Conservation (phyloP, 352 stramenopile species). For the Globisporangium acanthophoron region DNA sequence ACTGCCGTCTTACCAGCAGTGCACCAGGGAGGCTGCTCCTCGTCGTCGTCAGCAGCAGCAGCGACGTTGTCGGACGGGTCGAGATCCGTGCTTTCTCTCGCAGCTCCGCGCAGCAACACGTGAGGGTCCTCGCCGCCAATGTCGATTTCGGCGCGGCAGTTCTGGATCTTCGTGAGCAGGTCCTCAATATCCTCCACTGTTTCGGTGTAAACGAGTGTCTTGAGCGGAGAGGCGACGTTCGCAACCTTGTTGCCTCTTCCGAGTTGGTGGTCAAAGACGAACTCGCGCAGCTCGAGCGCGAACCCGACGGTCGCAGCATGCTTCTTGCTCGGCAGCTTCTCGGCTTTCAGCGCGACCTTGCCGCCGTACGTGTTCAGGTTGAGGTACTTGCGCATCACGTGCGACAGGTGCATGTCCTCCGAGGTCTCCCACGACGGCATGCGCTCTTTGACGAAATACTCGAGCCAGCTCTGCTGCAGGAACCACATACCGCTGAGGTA, state of each 20-base stretch:
- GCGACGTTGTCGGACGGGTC: background rate
- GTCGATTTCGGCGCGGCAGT: conserved; percentile 15
- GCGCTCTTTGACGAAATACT: conserved; percentile 59
- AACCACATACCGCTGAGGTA: conserved; percentile 70
- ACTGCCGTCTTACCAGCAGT: conserved; percentile 35
- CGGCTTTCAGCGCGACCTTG: conserved; percentile 24
- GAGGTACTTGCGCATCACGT: conserved; percentile 60
- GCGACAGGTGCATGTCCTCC: conserved; percentile 59
- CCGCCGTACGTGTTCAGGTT: conserved; percentile 61
- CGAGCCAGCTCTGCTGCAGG: conserved; percentile 51
- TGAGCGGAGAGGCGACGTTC: conserved; percentile 32
- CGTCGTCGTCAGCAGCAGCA: background rate
- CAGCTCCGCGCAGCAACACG: background rate
- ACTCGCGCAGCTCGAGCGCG: conserved; percentile 46
- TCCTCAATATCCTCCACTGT: conserved; percentile 37
- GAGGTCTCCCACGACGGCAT: conserved; percentile 42
- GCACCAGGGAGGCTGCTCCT: conserved; percentile 27
- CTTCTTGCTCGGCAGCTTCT: conserved; percentile 28
- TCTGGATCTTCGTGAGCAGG: conserved; percentile 30
- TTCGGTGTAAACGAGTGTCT: conserved; percentile 51
- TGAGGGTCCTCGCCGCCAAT: background rate
- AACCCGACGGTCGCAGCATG: conserved; percentile 39
- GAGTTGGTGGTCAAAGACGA: conserved; percentile 55
- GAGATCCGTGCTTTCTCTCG: background rate
- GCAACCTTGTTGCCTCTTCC: conserved; percentile 57